phyloP scores from a whole-genome alignment of 495 filamentous ascomycete genomes.

The Talaromyces thailandensis region DNA sequence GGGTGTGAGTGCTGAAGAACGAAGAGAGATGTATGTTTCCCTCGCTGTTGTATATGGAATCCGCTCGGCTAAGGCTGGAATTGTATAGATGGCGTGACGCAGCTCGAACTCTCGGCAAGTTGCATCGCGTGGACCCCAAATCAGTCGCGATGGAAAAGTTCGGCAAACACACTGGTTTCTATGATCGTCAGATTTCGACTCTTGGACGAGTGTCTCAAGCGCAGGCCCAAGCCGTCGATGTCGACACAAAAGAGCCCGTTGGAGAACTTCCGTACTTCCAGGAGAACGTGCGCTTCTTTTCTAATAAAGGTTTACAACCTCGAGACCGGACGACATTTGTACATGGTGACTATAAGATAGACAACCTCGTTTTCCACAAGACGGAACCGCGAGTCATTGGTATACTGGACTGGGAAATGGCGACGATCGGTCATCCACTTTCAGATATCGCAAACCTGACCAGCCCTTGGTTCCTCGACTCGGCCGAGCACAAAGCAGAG shows the following conservation, averaged over 20 bases:
- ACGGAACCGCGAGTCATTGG: slow-evolving; percentile 84
- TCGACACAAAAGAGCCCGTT: slow-evolving; percentile 65
- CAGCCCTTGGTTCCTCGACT: slow-evolving; percentile 54
- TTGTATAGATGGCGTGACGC: slow-evolving; percentile 68
- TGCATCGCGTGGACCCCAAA: slow-evolving; percentile 66
- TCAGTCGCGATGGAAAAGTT: slow-evolving; percentile 59
- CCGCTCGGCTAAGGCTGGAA: neutral
- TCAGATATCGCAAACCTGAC: slow-evolving; percentile 78
- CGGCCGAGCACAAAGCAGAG: slow-evolving; percentile 23
- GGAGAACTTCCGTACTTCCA: slow-evolving; percentile 76
- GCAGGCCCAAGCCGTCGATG: slow-evolving; percentile 66
- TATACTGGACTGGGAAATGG: slow-evolving; percentile 96
- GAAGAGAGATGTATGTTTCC: slow-evolving; percentile 27
- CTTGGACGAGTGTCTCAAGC: slow-evolving; percentile 67
- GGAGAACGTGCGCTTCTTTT: slow-evolving; percentile 73
- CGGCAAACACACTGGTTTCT: slow-evolving; percentile 71
- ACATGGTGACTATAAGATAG: slow-evolving; percentile 97
- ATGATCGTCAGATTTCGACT: slow-evolving; percentile 76
- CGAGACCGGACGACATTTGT: slow-evolving; percentile 69
- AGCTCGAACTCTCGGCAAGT: slow-evolving; percentile 69
- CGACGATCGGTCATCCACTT: slow-evolving; percentile 87
- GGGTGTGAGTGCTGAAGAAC: slow-evolving; percentile 55
- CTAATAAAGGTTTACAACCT: slow-evolving; percentile 55
- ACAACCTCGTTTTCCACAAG: slow-evolving; percentile 91
- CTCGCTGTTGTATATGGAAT: neutral